Evolutionary conservation across 2,329 filamentous ascomycete species (phyloP).

Genomic region (Tolypocladium tundrense): DNA sequence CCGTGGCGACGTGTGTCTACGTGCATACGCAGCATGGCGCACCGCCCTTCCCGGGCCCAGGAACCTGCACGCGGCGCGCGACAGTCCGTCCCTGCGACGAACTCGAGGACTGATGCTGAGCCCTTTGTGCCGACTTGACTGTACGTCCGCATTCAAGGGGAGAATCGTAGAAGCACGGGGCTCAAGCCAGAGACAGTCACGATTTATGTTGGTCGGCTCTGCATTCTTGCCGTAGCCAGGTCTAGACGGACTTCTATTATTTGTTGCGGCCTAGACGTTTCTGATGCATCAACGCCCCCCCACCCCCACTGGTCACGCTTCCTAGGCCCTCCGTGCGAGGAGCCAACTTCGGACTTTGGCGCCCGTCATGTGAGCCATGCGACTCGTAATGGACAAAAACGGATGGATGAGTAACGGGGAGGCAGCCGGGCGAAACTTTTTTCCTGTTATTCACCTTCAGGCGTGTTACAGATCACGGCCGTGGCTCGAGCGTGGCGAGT

Average conservation of each 20-base stretch:
- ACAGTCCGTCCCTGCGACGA: neutral
- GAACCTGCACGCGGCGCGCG: neutral
- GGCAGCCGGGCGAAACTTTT: neutral
- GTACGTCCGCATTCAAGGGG: no score
- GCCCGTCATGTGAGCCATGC: slow-evolving; percentile 3
- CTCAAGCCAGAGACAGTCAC: neutral
- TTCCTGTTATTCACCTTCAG: neutral
- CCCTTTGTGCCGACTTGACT: neutral
- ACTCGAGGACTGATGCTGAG: neutral
- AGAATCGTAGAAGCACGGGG: neutral
- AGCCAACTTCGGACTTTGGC: neutral
- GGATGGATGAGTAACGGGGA: neutral
- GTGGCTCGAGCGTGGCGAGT: neutral
- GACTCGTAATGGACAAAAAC: neutral
- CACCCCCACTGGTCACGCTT: neutral
- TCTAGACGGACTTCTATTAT: neutral
- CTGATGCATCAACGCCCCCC: neutral
- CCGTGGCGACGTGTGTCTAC: neutral
- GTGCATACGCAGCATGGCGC: neutral
- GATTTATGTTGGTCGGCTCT: neutral
- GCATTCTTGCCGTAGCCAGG: neutral
- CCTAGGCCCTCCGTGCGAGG: neutral
- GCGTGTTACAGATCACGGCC: neutral
- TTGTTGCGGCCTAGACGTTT: neutral
- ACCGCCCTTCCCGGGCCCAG: neutral